Evolutionary conservation across 73 alveolate species (phyloP), one percentile per base, ranked within the genome.

Genomic region (Tetrahymena malaccensis): DNA sequence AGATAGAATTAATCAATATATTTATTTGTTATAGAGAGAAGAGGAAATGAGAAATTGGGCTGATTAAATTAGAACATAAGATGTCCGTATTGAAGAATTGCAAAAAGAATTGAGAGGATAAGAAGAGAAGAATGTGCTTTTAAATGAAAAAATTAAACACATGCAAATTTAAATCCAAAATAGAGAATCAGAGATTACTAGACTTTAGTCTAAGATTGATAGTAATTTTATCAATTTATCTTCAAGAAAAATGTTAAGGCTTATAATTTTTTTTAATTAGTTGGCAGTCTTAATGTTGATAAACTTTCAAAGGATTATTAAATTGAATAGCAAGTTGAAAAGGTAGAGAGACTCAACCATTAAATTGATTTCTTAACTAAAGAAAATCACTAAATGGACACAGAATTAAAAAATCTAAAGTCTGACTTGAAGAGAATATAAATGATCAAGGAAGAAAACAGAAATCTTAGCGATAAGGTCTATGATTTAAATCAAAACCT

Each of bases 151-250:
- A 85, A 85, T 70, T 35, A 95, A 95, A 13, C 97, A 95, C 94
- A 35, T 85, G 33, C 94, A 95, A 89, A 56, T 95, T 44, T 58
- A 95, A 57, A 89, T 95, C 38, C 93, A 95, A 85, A 95, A 95
- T 43, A 95, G 97, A 89, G 97, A 95, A 50, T 85, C 93, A 22
- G 97, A 95, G 40, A 95, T 95, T 34, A 43, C 94, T n/a, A 95
- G 97, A 55, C 85, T 95, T 50, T 85, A 95, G 40, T 95, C 97
- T 55, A 95, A 95, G 84, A 55, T 95, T 55, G 97, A 95, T 56
- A n/a, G 94, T 85, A 85, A 38, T 11, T 31, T 85, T 34, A n/a
- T 85, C 7, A n/a, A 85, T n/a, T 1, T 12, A 22, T 21, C 25
- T 56, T 56, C 16, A 9, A 56, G 25, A 12, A 56, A 9, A 1